Percentiles rank a stretch among this genome's conserved stretches.
Evolutionary conservation across 2,329 filamentous ascomycete species (phyloP).

Genomic region (Sporothrix sp.): DNA sequence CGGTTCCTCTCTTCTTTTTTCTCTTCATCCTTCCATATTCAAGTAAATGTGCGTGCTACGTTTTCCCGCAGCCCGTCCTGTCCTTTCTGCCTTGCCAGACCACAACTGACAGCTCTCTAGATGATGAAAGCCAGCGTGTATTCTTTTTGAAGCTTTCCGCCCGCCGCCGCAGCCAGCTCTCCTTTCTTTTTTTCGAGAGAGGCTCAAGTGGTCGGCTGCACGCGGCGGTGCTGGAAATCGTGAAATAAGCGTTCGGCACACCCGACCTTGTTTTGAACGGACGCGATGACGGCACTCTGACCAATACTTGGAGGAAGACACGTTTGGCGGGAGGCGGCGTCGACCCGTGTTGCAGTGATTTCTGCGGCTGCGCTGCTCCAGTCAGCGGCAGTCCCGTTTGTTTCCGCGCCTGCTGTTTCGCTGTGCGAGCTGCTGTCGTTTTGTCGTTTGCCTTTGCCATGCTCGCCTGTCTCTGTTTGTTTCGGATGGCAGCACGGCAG

Average conservation of each 20-base stretch:
- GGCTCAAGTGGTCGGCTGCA: constrained; percentile 80
- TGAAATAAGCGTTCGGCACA: constrained; percentile 99
- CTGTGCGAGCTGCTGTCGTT: no score
- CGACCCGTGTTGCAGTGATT: no score
- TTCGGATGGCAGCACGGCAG: not conserved
- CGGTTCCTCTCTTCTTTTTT: constrained; percentile 36
- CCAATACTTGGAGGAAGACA: constrained; percentile 29
- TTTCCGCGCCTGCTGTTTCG: no score
- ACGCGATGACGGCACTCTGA: constrained; percentile 99
- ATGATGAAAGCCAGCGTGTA: constrained; percentile 99
- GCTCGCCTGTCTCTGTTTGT: not conserved
- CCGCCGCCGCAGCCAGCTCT: constrained; percentile 67
- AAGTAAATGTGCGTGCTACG: constrained; percentile 67
- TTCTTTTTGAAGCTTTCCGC: constrained; percentile 68
- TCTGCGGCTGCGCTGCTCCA: no score
- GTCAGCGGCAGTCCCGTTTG: no score
- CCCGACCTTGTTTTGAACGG: constrained; percentile 91
- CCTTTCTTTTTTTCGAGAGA: constrained; percentile 54
- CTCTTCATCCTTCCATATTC: constrained; percentile 93
- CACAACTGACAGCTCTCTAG: constrained; percentile 41
- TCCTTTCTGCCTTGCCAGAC: no score
- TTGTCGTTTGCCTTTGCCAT: not conserved
- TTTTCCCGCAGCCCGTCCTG: no score
- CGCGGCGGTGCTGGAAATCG: constrained; percentile 51
- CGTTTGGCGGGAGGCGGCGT: not conserved